Conservation (phyloP, 2,329 filamentous ascomycete species). For the Bipolaris victoriae region DNA sequence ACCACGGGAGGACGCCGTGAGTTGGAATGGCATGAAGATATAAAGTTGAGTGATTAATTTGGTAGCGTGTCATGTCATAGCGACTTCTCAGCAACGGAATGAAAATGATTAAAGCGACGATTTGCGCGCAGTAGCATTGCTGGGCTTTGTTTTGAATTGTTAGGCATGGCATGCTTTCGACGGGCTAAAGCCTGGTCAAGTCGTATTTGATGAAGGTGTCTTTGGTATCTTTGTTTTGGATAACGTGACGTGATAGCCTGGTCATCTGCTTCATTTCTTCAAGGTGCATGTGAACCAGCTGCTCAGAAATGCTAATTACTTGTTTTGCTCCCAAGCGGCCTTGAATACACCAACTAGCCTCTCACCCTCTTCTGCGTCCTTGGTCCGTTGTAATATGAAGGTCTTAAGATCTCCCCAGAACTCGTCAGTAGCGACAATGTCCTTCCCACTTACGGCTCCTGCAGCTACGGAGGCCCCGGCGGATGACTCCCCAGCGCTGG, state of each 20-base stretch:
- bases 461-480: slow-evolving; percentile 42
- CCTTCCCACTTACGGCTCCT: slow-evolving; percentile 59
- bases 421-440: slow-evolving; percentile 69
- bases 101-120: slow-evolving; percentile 19
- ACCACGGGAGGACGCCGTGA: slow-evolving; percentile 23
- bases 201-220: slow-evolving; percentile 29
- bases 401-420: slow-evolving; percentile 89
- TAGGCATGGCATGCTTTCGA: slow-evolving; percentile 20
- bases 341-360: slow-evolving; percentile 72
- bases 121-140: slow-evolving; percentile 2
- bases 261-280: neutral
- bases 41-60: slow-evolving; percentile 17
- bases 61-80: slow-evolving; percentile 15
- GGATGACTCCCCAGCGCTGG: slow-evolving; percentile 12
- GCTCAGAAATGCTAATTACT: slow-evolving; percentile 12
- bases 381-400: slow-evolving; percentile 79
- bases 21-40: slow-evolving; percentile 28
- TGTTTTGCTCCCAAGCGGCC: slow-evolving; percentile 66
- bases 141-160: slow-evolving; percentile 20
- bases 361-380: slow-evolving; percentile 70
- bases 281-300: neutral
- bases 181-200: slow-evolving; percentile 29
- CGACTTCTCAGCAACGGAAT: slow-evolving; percentile 14
- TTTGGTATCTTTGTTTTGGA: slow-evolving; percentile 19
- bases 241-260: slow-evolving; percentile 12